Conservation (phyloP, 768 basidiomycete genomes). For the Pleurotus pulmonarius region DNA sequence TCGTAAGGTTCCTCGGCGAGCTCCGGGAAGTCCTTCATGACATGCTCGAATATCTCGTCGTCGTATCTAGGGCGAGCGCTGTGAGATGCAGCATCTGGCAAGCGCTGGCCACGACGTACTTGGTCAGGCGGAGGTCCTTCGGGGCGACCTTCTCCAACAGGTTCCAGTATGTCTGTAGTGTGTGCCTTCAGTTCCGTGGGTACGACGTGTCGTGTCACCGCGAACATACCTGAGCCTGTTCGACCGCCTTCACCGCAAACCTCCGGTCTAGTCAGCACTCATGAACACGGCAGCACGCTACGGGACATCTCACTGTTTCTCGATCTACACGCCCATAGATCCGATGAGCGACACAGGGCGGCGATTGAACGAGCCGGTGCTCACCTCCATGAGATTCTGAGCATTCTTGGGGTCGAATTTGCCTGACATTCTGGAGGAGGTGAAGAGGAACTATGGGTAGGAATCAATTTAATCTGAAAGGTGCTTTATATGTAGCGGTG, state of each 20-base stretch:
- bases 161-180: conserved; percentile 86
- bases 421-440: conserved; percentile 33
- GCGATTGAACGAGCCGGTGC: conserved; percentile 13
- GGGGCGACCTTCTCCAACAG: conserved; percentile 80
- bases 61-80: conserved; percentile 53
- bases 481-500: conserved; percentile 7
- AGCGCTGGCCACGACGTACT: conserved; percentile 41
- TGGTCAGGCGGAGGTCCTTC: conserved; percentile 73
- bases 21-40: conserved; percentile 80
- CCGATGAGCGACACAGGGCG: background rate
- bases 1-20: conserved; percentile 45
- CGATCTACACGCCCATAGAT: conserved; percentile 55
- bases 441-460: background rate
- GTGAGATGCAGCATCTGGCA: conserved; percentile 1
- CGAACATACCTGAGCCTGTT: conserved; percentile 81
- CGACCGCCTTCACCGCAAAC: conserved; percentile 93
- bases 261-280: conserved; percentile 17
- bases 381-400: conserved; percentile 87
- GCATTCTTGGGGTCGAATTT: conserved; percentile 86
- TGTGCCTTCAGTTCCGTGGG: background rate
- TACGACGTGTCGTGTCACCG: no score
- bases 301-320: conserved; percentile 78
- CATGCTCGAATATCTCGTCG: conserved; percentile 85
- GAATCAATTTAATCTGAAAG: conserved; percentile 2
- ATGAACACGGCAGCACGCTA: background rate